A percentile compares a stretch with the other conserved stretches of the same genome.
These are phyloP conservation scores for Thalassiosira ordinaria DNA, from an alignment of 352 stramenopile species.

Conservation along the genomic window DNA sequence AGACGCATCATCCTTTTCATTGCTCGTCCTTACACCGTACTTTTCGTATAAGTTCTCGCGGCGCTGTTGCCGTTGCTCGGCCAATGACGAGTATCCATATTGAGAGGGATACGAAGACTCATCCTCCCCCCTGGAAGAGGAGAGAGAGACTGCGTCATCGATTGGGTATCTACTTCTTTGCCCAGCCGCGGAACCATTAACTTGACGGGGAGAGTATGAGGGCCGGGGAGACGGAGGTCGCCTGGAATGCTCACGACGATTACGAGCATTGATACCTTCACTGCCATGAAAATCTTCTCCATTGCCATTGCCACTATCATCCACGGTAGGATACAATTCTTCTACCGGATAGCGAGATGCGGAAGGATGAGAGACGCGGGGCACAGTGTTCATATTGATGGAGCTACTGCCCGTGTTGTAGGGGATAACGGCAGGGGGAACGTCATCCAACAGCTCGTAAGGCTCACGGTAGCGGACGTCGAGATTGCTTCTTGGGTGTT, in stretches of 20 bases:
- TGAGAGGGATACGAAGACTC: background rate
- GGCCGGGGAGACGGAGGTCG: background rate
- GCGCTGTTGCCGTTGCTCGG: no score
- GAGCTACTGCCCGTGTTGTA: no score
- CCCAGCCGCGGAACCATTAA: no score
- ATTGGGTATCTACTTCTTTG: conserved; percentile 49
- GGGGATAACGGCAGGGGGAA: conserved; percentile 30
- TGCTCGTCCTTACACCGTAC: no score
- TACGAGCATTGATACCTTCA: no score
- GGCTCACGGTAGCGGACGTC: conserved; percentile 28
- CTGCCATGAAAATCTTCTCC: no score
- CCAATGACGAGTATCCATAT: conserved; percentile 8
- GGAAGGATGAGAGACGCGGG: no score
- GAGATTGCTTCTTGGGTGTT: no score
- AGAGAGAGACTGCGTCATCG: conserved; percentile 20
- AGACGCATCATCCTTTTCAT: conserved; percentile 4
- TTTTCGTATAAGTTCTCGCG: no score
- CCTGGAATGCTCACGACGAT: no score
- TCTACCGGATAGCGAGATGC: conserved; percentile 46
- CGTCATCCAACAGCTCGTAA: conserved; percentile 56
- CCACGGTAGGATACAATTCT: conserved; percentile 40
- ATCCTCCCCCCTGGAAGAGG: background rate
- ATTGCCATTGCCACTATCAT: conserved; percentile 39
- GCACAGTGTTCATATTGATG: no score
- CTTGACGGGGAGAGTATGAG: background rate